phyloP scores from a whole-genome alignment of 164 flowering plant genomes.

The Stephania cephalantha region DNA sequence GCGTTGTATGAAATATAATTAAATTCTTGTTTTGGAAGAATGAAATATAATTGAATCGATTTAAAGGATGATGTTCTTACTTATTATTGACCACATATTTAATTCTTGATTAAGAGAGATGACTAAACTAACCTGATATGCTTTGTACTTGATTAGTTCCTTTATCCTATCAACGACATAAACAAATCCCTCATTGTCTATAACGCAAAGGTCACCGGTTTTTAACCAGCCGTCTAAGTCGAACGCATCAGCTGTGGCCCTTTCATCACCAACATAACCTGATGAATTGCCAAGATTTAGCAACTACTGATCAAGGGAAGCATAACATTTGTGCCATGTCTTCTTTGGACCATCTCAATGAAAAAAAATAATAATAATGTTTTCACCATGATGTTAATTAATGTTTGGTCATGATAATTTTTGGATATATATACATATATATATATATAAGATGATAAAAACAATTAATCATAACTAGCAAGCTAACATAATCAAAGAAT shows the following conservation, averaged over 20 bases:
- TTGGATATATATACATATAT: no score
- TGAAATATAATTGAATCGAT: not conserved
- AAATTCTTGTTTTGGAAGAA: not conserved
- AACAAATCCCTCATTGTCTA: conserved; percentile 73
- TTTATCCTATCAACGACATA: conserved; percentile 77
- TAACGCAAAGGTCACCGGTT: conserved; percentile 89
- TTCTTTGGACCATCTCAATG: no score
- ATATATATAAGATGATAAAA: no score
- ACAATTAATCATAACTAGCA: no score
- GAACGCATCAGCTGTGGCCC: conserved; percentile 68
- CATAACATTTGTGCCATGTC: no score
- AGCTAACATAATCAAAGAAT: no score
- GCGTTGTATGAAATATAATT: not conserved
- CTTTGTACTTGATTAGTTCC: conserved; percentile 92
- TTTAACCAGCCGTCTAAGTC: conserved; percentile 86
- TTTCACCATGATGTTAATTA: no score
- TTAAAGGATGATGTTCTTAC: not conserved
- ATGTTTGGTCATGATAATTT: no score
- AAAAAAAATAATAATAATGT: no score
- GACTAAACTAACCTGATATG: conserved; percentile 55
- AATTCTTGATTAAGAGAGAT: not conserved
- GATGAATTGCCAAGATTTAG: not conserved
- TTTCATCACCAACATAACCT: conserved; percentile 81
- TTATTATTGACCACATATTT: not conserved
- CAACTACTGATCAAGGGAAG: no score